Conservation (phyloP, 1,139 yeast genomes). For the Saccharomyces hybrid region DNA sequence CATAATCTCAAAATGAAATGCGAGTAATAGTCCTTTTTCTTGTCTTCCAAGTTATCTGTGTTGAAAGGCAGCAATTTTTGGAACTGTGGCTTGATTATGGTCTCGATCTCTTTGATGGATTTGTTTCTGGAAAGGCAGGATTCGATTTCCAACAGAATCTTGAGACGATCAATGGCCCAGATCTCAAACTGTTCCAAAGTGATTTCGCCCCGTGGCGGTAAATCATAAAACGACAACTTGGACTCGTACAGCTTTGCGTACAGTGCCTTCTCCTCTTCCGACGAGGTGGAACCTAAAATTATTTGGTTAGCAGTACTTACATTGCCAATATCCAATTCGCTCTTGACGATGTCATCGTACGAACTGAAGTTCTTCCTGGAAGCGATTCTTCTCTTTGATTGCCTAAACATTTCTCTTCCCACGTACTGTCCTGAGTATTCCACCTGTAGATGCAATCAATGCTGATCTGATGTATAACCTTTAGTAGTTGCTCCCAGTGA, state of each 20-base stretch:
- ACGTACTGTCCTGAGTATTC: neutral
- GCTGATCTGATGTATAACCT: neutral
- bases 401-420: constrained; percentile 52
- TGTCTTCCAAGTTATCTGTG: constrained; percentile 42
- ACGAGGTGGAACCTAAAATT: constrained; percentile 12
- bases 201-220: constrained; percentile 76
- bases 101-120: constrained; percentile 55
- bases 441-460: no score
- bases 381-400: constrained; percentile 64
- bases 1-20: constrained; percentile 84
- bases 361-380: constrained; percentile 63
- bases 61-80: constrained; percentile 56
- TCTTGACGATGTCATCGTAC: constrained; percentile 7
- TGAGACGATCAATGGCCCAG: constrained; percentile 91
- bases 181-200: constrained; percentile 86
- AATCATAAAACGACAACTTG: constrained; percentile 45
- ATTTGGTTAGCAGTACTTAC: constrained; percentile 5
- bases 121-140: constrained; percentile 62
- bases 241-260: constrained; percentile 28
- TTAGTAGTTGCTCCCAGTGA: neutral
- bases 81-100: constrained; percentile 55
- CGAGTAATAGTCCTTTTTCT: constrained; percentile 87
- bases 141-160: constrained; percentile 77
- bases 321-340: constrained; percentile 4
- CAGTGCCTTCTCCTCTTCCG: constrained; percentile 26